These are phyloP conservation scores for Sporothrix pseudoabietina DNA, from an alignment of 2,329 filamentous ascomycete species.

Conservation along the genomic window DNA sequence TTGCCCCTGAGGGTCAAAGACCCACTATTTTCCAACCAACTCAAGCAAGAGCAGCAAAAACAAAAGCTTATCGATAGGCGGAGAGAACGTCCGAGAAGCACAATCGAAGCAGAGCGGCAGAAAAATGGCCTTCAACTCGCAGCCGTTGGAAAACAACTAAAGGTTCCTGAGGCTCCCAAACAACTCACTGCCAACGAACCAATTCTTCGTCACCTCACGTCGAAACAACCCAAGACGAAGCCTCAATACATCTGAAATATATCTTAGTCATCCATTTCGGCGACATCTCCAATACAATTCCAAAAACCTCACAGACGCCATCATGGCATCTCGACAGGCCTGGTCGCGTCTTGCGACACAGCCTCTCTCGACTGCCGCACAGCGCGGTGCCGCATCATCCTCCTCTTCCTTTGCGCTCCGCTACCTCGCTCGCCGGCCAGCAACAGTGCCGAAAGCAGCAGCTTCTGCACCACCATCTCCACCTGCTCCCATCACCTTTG, in stretches of 20 bases:
- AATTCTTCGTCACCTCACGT: background rate
- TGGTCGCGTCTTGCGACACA: slow-evolving; percentile 20
- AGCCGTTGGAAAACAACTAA: background rate
- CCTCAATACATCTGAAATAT: background rate
- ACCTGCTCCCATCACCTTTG: background rate
- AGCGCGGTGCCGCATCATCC: background rate
- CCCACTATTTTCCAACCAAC: background rate
- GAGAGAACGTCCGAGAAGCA: slow-evolving; percentile 16
- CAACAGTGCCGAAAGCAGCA: background rate
- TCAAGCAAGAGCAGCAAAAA: background rate
- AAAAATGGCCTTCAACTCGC: background rate
- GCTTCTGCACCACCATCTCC: background rate
- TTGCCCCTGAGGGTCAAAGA: background rate
- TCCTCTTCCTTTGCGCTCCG: slow-evolving; percentile 9
- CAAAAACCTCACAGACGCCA: background rate
- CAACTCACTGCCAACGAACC: background rate
- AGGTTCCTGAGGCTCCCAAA: background rate
- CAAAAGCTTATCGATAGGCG: background rate
- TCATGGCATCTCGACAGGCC: slow-evolving; percentile 22
- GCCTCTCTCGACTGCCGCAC: slow-evolving; percentile 13
- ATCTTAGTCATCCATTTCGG: background rate
- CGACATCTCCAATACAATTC: background rate
- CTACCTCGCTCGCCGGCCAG: background rate
- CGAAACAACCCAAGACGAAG: background rate
- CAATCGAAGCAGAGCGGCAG: background rate